Percentiles rank a stretch among this genome's conserved stretches.
Evolutionary conservation across 768 basidiomycete species (phyloP).

Genomic region (Goffeauzyma gilvescens): DNA sequence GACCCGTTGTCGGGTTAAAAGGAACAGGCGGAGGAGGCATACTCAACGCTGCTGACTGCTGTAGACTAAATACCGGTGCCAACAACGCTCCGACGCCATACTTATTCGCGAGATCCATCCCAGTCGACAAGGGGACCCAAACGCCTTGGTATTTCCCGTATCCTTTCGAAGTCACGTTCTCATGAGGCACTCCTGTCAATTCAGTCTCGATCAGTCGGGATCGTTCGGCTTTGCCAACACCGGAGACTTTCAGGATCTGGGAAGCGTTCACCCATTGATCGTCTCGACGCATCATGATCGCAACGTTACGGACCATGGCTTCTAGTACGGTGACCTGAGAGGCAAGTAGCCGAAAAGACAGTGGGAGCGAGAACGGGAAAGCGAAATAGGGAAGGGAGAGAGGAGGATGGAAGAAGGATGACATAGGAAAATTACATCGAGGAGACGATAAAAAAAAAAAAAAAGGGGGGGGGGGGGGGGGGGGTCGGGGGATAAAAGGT

Average conservation of each 20-base stretch:
- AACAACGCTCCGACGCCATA: constrained; percentile 80
- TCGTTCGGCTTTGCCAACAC: constrained; percentile 85
- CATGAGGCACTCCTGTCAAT: too few species aligned
- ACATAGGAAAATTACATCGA: too few species aligned
- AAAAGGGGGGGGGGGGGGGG: neutral
- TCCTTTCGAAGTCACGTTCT: too few species aligned
- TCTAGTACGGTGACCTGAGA: constrained; percentile 62
- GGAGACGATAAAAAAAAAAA: neutral
- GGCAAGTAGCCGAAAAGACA: neutral
- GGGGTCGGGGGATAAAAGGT: neutral
- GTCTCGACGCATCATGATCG: constrained; percentile 82
- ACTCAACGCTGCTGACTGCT: constrained; percentile 39
- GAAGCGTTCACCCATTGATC: constrained; percentile 62
- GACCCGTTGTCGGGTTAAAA: too few species aligned
- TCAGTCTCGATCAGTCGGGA: constrained; percentile 65
- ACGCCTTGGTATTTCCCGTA: constrained; percentile 97
- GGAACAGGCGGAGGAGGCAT: too few species aligned
- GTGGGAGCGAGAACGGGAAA: neutral
- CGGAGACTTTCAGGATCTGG: constrained; percentile 95
- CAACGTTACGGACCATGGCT: constrained; percentile 94
- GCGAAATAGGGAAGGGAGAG: neutral
- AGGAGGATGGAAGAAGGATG: neutral
- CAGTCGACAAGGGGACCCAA: constrained; percentile 92
- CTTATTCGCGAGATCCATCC: constrained; percentile 75
- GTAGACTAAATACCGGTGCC: constrained; percentile 61